These are phyloP conservation scores for Cyberlindnera americana DNA, from an alignment of 805 yeast species.

Conservation along the genomic window DNA sequence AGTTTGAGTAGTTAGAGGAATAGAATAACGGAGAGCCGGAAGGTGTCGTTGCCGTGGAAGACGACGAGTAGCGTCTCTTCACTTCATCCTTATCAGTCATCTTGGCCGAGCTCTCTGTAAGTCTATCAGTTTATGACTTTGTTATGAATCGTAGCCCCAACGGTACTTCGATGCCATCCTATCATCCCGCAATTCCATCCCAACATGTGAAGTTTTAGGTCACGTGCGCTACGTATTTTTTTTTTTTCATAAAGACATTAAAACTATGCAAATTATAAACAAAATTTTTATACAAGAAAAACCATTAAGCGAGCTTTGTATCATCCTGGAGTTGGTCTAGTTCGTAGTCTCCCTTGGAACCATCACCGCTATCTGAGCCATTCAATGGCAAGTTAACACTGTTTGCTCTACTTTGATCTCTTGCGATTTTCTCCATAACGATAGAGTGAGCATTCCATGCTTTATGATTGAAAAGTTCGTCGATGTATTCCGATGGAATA, in stretches of 20 bases:
- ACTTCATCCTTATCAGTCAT: too few relatives aligned
- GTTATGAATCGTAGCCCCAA: too few relatives aligned
- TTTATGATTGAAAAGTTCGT: slow-evolving; percentile 17
- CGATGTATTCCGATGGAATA: slow-evolving; percentile 19
- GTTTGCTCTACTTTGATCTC: slow-evolving; percentile 14
- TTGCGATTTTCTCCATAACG: slow-evolving; percentile 16
- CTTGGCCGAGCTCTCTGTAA: too few relatives aligned
- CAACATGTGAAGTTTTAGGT: too few relatives aligned
- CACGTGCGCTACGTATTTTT: too few relatives aligned
- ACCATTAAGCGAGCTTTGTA: neutral
- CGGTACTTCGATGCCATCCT: too few relatives aligned
- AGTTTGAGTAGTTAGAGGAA: slow-evolving; percentile 16
- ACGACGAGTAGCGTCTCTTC: slow-evolving; percentile 23
- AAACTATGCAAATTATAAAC: too few relatives aligned
- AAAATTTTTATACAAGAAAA: too few relatives aligned
- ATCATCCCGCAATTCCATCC: too few relatives aligned
- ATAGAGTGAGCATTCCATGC: slow-evolving; percentile 18
- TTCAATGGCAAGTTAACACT: slow-evolving; percentile 11
- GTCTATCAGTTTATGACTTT: too few relatives aligned
- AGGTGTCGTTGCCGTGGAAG: slow-evolving; percentile 20
- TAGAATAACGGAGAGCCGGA: slow-evolving; percentile 25
- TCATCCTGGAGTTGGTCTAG: slow-evolving; percentile 6
- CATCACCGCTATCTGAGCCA: neutral
- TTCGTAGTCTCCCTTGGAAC: slow-evolving; percentile 2
- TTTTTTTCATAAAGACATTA: too few relatives aligned